Evolutionary conservation across 2,329 filamentous ascomycete species (phyloP).

Genomic region (Lasiodiplodia citricola): DNA sequence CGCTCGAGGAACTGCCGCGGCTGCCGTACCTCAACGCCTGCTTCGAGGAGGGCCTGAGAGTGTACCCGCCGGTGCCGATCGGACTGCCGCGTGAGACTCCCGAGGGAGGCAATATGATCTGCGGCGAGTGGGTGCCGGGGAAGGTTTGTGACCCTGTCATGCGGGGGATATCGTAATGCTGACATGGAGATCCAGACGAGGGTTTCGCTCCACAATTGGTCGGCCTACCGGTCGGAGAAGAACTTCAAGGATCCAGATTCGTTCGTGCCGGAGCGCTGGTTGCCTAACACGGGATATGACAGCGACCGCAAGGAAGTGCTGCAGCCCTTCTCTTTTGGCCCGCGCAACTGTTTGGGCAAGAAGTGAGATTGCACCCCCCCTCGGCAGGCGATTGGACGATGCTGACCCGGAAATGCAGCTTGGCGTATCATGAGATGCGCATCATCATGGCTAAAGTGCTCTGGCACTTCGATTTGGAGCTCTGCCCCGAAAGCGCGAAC

Average conservation of each 20-base stretch:
- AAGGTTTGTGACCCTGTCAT: slow-evolving; percentile 26
- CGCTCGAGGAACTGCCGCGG: slow-evolving; percentile 36
- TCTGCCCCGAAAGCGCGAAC: slow-evolving; percentile 39
- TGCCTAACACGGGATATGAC: slow-evolving; percentile 34
- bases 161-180: not conserved
- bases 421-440: slow-evolving; percentile 50
- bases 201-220: slow-evolving; percentile 16
- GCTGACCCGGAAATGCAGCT: slow-evolving; percentile 29
- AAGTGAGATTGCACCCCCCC: slow-evolving; percentile 36
- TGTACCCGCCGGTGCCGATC: slow-evolving; percentile 49
- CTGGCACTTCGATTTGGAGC: slow-evolving; percentile 46
- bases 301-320: slow-evolving; percentile 42
- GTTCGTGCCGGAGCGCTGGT: slow-evolving; percentile 52
- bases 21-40: slow-evolving; percentile 47
- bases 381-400: not conserved
- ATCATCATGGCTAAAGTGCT: slow-evolving; percentile 45
- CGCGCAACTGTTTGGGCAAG: slow-evolving; percentile 46
- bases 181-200: slow-evolving; percentile 30
- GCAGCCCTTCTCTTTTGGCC: slow-evolving; percentile 52
- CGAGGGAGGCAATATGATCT: slow-evolving; percentile 43
- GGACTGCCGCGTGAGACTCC: slow-evolving; percentile 42
- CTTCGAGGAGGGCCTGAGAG: slow-evolving; percentile 48
- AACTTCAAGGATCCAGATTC: slow-evolving; percentile 44
- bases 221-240: slow-evolving; percentile 23
- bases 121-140: slow-evolving; percentile 44